phyloP scores from a whole-genome alignment of 306 rosid genomes.

The Acacia melanoxylon region DNA sequence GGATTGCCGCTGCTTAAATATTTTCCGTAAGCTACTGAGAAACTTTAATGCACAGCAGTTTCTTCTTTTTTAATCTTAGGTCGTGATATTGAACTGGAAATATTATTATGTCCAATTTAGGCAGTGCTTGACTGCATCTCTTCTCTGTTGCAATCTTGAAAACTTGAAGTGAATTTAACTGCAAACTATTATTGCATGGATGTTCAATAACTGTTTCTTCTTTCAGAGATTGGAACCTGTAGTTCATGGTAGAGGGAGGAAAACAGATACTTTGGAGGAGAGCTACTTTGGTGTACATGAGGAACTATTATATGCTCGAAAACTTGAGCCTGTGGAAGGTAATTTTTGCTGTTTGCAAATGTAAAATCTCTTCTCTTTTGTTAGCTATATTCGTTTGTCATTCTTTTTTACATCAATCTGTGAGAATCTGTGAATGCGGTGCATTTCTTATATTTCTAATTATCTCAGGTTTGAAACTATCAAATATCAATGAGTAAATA shows the following conservation, averaged over 20 bases:
- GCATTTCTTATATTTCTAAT: conserved; percentile 2
- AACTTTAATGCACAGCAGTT: background rate
- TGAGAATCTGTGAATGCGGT: conserved; percentile 4
- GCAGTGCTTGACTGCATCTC: background rate
- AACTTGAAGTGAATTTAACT: conserved; percentile 11
- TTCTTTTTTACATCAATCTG: background rate
- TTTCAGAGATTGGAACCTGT: conserved; percentile 82
- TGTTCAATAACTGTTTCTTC: conserved; percentile 24
- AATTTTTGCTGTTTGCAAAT: conserved; percentile 7
- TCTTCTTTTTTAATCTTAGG: background rate
- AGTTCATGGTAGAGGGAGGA: conserved; percentile 97
- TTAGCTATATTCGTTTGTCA: background rate
- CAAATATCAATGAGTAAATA: conserved; percentile 1
- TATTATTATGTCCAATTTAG: background rate
- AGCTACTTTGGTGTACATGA: conserved; percentile 79
- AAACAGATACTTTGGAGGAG: conserved; percentile 64
- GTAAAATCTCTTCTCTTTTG: conserved; percentile 2
- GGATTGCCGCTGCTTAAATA: background rate
- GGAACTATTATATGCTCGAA: conserved; percentile 85
- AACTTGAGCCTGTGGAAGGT: conserved; percentile 91
- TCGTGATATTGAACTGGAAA: conserved; percentile 20
- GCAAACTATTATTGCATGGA: conserved; percentile 14
- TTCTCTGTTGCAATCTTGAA: background rate
- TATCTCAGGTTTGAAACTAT: conserved; percentile 2
- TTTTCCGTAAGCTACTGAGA: background rate